Evolutionary conservation across 805 yeast species (phyloP), one percentile per base, ranked within the genome.

Genomic region (Helenozyma rhizophorensis): DNA sequence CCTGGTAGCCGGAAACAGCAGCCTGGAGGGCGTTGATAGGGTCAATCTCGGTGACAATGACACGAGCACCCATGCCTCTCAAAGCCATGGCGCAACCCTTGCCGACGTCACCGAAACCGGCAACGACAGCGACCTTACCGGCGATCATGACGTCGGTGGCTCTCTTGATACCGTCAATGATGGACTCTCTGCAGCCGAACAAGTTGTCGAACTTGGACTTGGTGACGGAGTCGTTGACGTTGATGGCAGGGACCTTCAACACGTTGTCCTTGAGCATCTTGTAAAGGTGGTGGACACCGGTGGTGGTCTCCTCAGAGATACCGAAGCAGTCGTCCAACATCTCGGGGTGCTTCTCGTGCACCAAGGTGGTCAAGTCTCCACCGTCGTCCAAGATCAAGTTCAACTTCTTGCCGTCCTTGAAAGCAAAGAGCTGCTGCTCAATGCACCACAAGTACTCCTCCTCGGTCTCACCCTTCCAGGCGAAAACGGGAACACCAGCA

Each of bases 381-480:
- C 98, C 98, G 61, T 90, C 98, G 65, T 90, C 98, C 64, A 90
- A 80, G 68, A 90, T 93, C 73, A 90, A 77, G 86, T 90, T 90
- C 68, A 90, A 83, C 72, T 85, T 83, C 77, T 83, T 78, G 67
- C 77, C 81, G 69, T 89, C 96, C 77, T 90, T 90, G 90, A 90
- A 90, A 45, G 97, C 85, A 60, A 84, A 88, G 68, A 90, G 82
- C 78, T 93, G 97, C 76, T 90, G 97, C 76, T 93, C 97, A 56
- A 90, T 86, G 80, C 98, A 90, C 98, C 98, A 90, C 62, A 78
- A 63, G 80, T 90, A 93, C 76, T 90, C 98, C 77, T 90, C 97
- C 72, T 90, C 98, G 68, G 97, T 87, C 80, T 90, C 97, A 67
- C 98, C 97, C 80, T 90, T 90, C 98, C 98, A 90, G 58, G 98